These are phyloP conservation scores for Achaetomium macrosporum DNA, from an alignment of 2,329 filamentous ascomycete species.

Conservation along the genomic window DNA sequence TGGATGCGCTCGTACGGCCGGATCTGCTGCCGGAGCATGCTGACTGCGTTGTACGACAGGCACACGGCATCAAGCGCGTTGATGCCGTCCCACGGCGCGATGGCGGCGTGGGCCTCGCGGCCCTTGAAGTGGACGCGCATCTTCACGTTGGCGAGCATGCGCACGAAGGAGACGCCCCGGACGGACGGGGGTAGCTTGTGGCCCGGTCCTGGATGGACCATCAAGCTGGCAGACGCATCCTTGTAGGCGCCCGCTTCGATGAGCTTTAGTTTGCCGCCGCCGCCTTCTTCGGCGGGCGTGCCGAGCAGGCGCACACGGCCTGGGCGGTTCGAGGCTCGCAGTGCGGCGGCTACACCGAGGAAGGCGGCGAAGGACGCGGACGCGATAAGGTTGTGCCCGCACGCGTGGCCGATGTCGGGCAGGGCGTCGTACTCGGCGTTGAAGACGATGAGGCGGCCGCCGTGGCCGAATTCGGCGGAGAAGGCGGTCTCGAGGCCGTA, in stretches of 20 bases:
- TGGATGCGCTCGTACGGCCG: slow-evolving; percentile 44
- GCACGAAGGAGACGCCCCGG: slow-evolving; percentile 24
- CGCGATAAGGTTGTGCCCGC: slow-evolving; percentile 43
- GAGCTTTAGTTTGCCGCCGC: slow-evolving; percentile 37
- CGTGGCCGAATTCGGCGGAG: slow-evolving; percentile 38
- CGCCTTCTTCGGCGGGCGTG: slow-evolving; percentile 40
- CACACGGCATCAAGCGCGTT: slow-evolving; percentile 47
- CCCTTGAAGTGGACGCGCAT: slow-evolving; percentile 38
- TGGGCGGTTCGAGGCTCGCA: slow-evolving; percentile 27
- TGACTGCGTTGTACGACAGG: slow-evolving; percentile 35
- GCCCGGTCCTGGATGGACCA: slow-evolving; percentile 32
- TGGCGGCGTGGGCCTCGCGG: slow-evolving; percentile 41
- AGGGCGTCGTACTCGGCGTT: slow-evolving; percentile 46
- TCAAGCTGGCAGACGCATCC: slow-evolving; percentile 35
- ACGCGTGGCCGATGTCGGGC: slow-evolving; percentile 41
- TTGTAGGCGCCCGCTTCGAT: slow-evolving; percentile 31
- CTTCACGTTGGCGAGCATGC: slow-evolving; percentile 30
- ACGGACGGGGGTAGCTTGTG: slow-evolving; percentile 17
- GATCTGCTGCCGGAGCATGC: slow-evolving; percentile 45
- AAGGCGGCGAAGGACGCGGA: slow-evolving; percentile 37
- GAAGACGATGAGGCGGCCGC: slow-evolving; percentile 36
- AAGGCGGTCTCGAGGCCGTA: slow-evolving; percentile 50
- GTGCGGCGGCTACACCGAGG: slow-evolving; percentile 31
- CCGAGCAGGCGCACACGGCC: slow-evolving; percentile 38
- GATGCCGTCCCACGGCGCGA: slow-evolving; percentile 44